phyloP scores from a whole-genome alignment of 2,329 filamentous ascomycete species.

The Colletotrichum noveboracense region DNA sequence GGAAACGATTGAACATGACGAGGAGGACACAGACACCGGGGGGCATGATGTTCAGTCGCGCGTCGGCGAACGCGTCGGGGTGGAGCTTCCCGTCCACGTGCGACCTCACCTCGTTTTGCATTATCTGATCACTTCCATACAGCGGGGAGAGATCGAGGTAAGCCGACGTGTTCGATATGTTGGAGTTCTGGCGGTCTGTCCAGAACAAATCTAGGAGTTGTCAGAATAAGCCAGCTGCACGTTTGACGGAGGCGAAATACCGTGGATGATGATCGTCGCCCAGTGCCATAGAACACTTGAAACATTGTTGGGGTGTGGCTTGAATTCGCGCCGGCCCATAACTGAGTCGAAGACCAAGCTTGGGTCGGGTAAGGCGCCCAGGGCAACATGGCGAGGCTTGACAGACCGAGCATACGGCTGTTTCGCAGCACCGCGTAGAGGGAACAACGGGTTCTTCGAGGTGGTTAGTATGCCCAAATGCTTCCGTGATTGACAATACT shows the following conservation, averaged over 20 bases:
- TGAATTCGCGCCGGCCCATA: constrained; percentile 57
- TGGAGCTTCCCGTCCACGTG: constrained; percentile 76
- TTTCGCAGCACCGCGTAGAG: constrained; percentile 70
- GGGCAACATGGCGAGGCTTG: constrained; percentile 61
- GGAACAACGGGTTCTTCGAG: constrained; percentile 65
- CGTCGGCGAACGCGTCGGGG: constrained; percentile 74
- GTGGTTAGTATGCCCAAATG: not conserved
- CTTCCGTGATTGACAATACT: constrained; percentile 11
- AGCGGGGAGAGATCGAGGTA: constrained; percentile 76
- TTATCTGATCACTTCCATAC: constrained; percentile 71
- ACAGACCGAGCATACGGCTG: constrained; percentile 71
- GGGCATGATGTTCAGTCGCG: constrained; percentile 72
- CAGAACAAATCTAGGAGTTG: constrained; percentile 65
- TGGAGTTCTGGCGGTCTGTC: constrained; percentile 66
- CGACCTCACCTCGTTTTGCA: constrained; percentile 71
- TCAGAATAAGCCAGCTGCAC: not conserved
- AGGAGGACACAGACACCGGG: constrained; percentile 74
- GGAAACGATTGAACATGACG: constrained; percentile 83
- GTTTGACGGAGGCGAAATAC: constrained; percentile 35
- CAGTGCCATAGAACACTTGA: constrained; percentile 65
- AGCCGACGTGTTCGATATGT: constrained; percentile 69
- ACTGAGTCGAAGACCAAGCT: constrained; percentile 65
- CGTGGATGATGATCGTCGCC: constrained; percentile 71
- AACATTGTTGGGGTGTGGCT: constrained; percentile 72
- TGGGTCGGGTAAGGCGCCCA: constrained; percentile 72